Evolutionary conservation across 139 green algal genomes (phyloP).

Genomic region (Zygnema cylindricum): DNA sequence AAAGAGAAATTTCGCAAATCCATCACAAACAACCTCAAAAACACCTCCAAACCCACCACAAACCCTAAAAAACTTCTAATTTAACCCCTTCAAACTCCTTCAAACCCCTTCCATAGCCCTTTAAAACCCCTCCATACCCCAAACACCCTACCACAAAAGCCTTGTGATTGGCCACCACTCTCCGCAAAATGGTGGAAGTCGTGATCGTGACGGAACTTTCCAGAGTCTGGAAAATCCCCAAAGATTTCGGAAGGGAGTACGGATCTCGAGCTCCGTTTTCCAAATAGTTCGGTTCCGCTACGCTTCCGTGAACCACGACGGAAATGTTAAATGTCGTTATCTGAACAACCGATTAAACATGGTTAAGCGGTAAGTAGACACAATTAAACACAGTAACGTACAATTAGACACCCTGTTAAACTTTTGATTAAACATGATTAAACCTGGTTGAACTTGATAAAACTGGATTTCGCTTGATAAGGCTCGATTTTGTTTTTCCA

Average conservation of each 20-base stretch:
- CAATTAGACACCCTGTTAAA: too few relatives aligned
- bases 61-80: too few relatives aligned
- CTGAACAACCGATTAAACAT: slow-evolving; percentile 76
- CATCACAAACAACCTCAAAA: too few relatives aligned
- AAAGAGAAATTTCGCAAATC: too few relatives aligned
- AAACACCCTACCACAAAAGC: slow-evolving; percentile 73
- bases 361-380: neutral
- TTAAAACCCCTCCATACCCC: neutral
- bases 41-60: too few relatives aligned
- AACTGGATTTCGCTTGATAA: too few relatives aligned
- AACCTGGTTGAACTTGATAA: too few relatives aligned
- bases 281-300: slow-evolving; percentile 67
- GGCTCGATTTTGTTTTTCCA: too few relatives aligned
- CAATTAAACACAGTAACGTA: neutral
- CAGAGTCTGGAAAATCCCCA: slow-evolving; percentile 49
- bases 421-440: too few relatives aligned
- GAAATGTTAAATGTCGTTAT: slow-evolving; percentile 96
- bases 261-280: slow-evolving; percentile 15
- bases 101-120: neutral
- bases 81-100: too few relatives aligned
- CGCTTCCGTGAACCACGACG: slow-evolving; percentile 85
- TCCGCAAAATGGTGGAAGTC: slow-evolving; percentile 85
- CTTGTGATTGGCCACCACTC: slow-evolving; percentile 89
- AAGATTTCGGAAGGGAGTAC: slow-evolving; percentile 26
- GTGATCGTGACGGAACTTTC: slow-evolving; percentile 71